These are phyloP conservation scores for Venturia nashicola DNA, from an alignment of 2,329 filamentous ascomycete species.

Conservation along the genomic window DNA sequence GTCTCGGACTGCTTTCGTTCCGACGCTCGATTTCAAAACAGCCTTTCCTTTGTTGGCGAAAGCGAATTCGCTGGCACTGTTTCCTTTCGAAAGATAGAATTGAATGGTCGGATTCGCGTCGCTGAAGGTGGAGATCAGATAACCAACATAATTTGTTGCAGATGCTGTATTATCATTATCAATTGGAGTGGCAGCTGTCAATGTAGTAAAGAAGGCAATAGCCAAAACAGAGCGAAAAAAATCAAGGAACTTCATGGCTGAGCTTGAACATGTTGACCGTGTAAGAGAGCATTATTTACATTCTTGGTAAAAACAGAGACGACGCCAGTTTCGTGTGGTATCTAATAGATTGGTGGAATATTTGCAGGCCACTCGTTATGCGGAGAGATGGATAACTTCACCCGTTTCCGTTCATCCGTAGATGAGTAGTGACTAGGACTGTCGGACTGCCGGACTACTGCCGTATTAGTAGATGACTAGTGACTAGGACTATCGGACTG, in stretches of 20 bases:
- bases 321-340: background rate
- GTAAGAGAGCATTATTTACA: background rate
- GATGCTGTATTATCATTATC: background rate
- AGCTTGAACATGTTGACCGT: background rate
- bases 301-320: background rate
- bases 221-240: background rate
- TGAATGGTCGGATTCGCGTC: background rate
- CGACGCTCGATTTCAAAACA: slow-evolving; percentile 2
- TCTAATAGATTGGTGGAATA: too few relatives aligned
- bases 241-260: background rate
- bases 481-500: too few relatives aligned
- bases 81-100: slow-evolving; percentile 8
- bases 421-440: too few relatives aligned
- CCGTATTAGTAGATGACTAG: too few relatives aligned
- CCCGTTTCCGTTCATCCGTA: too few relatives aligned
- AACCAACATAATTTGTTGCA: slow-evolving; percentile 1
- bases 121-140: slow-evolving; percentile 4
- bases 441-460: too few relatives aligned
- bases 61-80: background rate
- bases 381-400: too few relatives aligned
- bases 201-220: background rate
- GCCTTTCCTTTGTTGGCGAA: background rate
- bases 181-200: too few relatives aligned
- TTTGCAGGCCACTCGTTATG: too few relatives aligned
- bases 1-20: slow-evolving; percentile 6